These are phyloP conservation scores for Populus pruinosa DNA, from an alignment of 345 rosid genomes.

Conservation along the genomic window DNA sequence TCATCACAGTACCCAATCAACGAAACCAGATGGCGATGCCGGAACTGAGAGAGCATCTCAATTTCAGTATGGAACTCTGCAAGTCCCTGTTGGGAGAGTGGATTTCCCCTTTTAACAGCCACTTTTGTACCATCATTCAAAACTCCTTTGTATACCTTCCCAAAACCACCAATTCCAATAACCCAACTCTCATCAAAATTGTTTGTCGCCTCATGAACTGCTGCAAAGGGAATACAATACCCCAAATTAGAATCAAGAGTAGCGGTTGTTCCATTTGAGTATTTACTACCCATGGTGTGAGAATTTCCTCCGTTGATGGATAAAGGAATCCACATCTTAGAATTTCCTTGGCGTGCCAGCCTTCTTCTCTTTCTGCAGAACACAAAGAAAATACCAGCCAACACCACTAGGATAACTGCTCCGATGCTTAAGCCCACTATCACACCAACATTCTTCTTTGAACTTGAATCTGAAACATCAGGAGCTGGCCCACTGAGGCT, in stretches of 20 bases:
- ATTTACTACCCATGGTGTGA: slow-evolving; percentile 32
- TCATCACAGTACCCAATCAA: slow-evolving; percentile 34
- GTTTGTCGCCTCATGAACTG: slow-evolving; percentile 33
- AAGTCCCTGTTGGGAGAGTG: slow-evolving; percentile 34
- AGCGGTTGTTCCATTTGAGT: slow-evolving; percentile 26
- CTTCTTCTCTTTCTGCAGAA: slow-evolving; percentile 13
- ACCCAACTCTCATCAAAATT: slow-evolving; percentile 34
- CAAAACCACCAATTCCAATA: slow-evolving; percentile 38
- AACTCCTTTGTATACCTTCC: slow-evolving; percentile 30
- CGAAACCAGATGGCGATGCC: slow-evolving; percentile 38
- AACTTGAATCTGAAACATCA: slow-evolving; percentile 14
- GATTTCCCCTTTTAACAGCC: slow-evolving; percentile 33
- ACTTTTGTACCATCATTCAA: slow-evolving; percentile 22
- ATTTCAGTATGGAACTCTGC: slow-evolving; percentile 37
- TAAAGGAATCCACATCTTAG: slow-evolving; percentile 33
- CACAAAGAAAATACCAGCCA: slow-evolving; percentile 15
- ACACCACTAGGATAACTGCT: slow-evolving; percentile 1
- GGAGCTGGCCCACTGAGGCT: slow-evolving; percentile 21
- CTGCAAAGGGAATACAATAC: slow-evolving; percentile 28
- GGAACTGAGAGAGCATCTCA: slow-evolving; percentile 35
- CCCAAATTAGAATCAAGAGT: slow-evolving; percentile 19
- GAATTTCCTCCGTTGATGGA: slow-evolving; percentile 25
- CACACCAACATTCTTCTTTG: slow-evolving; percentile 23
- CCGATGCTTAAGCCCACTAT: slow-evolving; percentile 21
- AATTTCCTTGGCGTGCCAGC: slow-evolving; percentile 20